phyloP scores from a whole-genome alignment of 2,329 filamentous ascomycete genomes.

The Stylonectria norvegica region DNA sequence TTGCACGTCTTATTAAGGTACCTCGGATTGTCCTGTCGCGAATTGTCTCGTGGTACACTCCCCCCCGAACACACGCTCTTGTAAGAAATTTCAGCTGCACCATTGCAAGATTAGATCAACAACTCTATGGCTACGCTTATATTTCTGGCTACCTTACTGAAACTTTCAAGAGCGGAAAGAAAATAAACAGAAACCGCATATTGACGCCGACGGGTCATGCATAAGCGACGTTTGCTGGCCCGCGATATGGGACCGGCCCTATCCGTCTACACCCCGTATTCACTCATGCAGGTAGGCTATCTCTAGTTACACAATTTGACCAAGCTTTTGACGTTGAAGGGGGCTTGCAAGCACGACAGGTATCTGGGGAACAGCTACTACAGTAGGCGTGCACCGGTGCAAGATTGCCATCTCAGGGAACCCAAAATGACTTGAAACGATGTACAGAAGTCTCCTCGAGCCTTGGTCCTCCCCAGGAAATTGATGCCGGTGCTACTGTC shows the following conservation, averaged over 20 bases:
- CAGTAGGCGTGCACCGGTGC: not conserved
- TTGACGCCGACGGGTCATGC: too few species aligned
- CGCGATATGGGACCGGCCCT: too few species aligned
- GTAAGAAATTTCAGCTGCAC: too few species aligned
- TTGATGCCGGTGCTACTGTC: not conserved
- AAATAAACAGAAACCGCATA: too few species aligned
- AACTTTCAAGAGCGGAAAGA: too few species aligned
- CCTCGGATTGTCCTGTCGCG: not conserved
- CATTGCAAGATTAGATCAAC: too few species aligned
- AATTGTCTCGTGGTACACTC: constrained; percentile 6
- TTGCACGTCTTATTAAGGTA: not conserved
- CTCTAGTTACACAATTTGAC: not conserved
- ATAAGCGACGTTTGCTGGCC: too few species aligned
- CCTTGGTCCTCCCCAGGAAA: not conserved
- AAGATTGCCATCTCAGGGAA: not conserved
- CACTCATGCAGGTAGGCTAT: not conserved
- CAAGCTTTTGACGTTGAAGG: not conserved
- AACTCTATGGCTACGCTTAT: too few species aligned
- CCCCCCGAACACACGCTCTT: too few species aligned
- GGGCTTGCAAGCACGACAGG: not conserved
- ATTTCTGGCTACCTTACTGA: too few species aligned
- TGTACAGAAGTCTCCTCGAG: not conserved
- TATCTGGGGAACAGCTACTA: not conserved
- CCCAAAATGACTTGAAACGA: not conserved
- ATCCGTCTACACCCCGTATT: too few species aligned